Conservation (phyloP, 768 basidiomycete genomes). For the Ramaria rubella region DNA sequence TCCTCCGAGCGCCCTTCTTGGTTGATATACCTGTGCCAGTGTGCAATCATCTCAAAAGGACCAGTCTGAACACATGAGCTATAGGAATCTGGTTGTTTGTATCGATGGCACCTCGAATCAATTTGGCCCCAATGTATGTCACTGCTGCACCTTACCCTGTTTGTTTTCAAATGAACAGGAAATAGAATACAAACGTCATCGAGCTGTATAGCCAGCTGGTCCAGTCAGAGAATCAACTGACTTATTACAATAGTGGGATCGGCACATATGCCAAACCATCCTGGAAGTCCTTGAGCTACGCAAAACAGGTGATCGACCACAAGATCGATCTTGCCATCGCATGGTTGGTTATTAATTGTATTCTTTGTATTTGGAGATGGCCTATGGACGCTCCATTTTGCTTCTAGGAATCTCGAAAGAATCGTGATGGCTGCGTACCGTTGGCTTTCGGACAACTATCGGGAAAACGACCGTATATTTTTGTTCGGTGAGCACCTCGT, state of each 20-base stretch:
- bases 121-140: constrained; percentile 14
- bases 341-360: constrained; percentile 20
- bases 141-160: background rate
- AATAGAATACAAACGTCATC: constrained; percentile 37
- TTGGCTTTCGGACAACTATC: constrained; percentile 37
- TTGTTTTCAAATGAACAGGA: background rate
- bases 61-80: background rate
- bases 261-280: constrained; percentile 28
- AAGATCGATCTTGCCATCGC: constrained; percentile 32
- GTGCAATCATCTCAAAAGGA: no score
- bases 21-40: no score
- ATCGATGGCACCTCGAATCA: constrained; percentile 27
- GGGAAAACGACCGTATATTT: constrained; percentile 33
- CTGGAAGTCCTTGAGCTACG: constrained; percentile 15
- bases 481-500: constrained; percentile 35
- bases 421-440: constrained; percentile 31
- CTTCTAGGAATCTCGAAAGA: constrained; percentile 34
- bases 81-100: constrained; percentile 5
- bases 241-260: constrained; percentile 38
- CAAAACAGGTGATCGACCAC: constrained; percentile 19
- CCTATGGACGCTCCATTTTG: background rate
- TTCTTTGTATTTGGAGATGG: background rate
- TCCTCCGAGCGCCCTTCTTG: no score
- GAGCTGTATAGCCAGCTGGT: constrained; percentile 32
- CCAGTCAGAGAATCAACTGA: constrained; percentile 30